These are phyloP conservation scores for Lactarius tabidus DNA, from an alignment of 768 basidiomycete species.

Conservation along the genomic window DNA sequence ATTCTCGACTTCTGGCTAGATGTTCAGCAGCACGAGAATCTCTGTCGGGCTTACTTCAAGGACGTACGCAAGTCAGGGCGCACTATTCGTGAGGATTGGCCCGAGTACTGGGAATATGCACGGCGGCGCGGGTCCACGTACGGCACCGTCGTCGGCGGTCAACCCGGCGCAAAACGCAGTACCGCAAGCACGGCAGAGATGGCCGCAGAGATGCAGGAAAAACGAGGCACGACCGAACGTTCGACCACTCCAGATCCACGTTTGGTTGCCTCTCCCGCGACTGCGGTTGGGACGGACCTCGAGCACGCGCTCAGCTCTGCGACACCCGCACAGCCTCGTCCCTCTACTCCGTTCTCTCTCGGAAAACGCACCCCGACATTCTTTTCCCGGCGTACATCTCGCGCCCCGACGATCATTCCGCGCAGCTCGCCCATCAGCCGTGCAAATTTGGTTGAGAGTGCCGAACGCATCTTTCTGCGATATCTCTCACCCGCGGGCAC, in stretches of 20 bases:
- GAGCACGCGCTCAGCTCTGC: slow-evolving; percentile 30
- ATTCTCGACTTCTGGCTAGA: slow-evolving; percentile 98
- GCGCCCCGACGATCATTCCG: slow-evolving; percentile 92
- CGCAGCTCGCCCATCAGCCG: slow-evolving; percentile 88
- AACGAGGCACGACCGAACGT: slow-evolving; percentile 54
- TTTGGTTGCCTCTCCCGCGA: slow-evolving; percentile 48
- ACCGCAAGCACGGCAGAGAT: slow-evolving; percentile 77
- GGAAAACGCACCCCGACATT: slow-evolving; percentile 72
- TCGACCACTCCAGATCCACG: slow-evolving; percentile 41
- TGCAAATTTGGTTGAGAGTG: slow-evolving; percentile 83
- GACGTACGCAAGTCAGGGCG: slow-evolving; percentile 94
- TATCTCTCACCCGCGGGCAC: slow-evolving; percentile 85
- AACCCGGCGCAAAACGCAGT: slow-evolving; percentile 66
- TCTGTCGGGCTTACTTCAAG: slow-evolving; percentile 98
- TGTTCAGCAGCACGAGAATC: slow-evolving; percentile 98
- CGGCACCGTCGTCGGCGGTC: slow-evolving; percentile 77
- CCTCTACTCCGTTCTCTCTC: slow-evolving; percentile 76
- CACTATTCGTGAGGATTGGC: slow-evolving; percentile 95
- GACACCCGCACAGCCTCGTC: slow-evolving; percentile 44
- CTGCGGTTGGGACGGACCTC: slow-evolving; percentile 41
- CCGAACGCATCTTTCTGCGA: slow-evolving; percentile 93
- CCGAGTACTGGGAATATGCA: slow-evolving; percentile 95
- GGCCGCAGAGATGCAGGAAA: slow-evolving; percentile 61
- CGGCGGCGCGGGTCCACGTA: slow-evolving; percentile 90
- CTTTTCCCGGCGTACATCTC: slow-evolving; percentile 74